Base-by-base conservation (phyloP, 1,284 basidiomycete species). In the Coriolopsis trogii region DNA sequence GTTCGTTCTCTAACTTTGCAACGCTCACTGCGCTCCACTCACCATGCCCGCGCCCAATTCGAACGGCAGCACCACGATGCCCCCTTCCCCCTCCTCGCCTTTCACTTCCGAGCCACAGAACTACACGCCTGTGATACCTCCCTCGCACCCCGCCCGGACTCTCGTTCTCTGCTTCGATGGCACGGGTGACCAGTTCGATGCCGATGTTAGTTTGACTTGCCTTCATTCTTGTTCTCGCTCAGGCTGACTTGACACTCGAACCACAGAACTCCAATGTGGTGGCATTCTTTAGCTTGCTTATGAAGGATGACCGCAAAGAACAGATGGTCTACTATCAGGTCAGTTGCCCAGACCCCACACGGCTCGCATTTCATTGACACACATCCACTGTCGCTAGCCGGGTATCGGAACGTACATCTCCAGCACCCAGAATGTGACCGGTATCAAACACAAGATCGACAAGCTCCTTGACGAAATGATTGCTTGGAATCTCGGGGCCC, bases 271-370 rank as follows among this genome's bases (percentile, higher is more conserved):
- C 82, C 10, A 86, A 85, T 53, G 77, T 87, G 45, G 76, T 85
- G 20, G 71, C 81, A 50, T 67, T 87, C 49, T 81, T 81, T 68
- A 71, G 75, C 4, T 64, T 80, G 63, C 71, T 84, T 31, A 76
- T 76, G 63, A 84, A 83, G 62, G 75, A 77, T 24, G 74, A 81
- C 58, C 66, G 65, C 8, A 57, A 63, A 1, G 67, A 77, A 55
- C 82, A 85, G 61, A 70, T 83, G 68, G 80, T 82, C 12, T 86
- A 85, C 60, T 86, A 86, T 62, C 84, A 86, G 72, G 81, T 80
- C 24, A 3, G 41, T 33, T 9, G 3, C 18, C 4, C 18, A 16
- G 29, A 2, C 21, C 18, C 23, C n/a, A 34, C 4, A 18, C 12
- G 2, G 23, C 30, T 31, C 16, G 9, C 10, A 15, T 6, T n/a